Base-by-base conservation (phyloP, 768 basidiomycete species). In the Lyophyllum decastes region DNA sequence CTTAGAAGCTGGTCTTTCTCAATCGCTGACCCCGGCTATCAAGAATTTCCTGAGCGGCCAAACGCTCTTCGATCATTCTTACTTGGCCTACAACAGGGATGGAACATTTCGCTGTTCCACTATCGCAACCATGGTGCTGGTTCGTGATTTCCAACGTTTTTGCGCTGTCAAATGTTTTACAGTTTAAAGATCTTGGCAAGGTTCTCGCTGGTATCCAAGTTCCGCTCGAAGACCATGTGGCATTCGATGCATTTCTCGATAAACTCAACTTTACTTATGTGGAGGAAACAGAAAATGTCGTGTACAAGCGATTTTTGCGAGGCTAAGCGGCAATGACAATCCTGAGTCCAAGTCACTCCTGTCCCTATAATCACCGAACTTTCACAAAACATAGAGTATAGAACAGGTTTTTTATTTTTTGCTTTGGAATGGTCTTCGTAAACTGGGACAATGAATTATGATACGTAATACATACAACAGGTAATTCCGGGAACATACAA, bases 101-200 rank as follows among this genome's bases (percentile, higher is more conserved):
- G 95, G 95, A 98, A 95, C 71, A 93, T 99, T 49, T 90, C 94
- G 1, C 71, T 99, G 61, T 99, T 98, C 77, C 97, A 99, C 71
- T 99, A 99, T 73, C 84, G 97, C 54, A 98, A 98, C 70, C 96
- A 98, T 58, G 97, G 97, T 27, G 94, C 90, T 68, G 95, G 95
- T 93, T 63, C 57, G 88, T 78, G 46, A 53, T 34, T 50, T 41
- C n/a, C 52, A 35, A 40, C 24, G n/a, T 44, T 1, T 30, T 27
- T 34, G 51, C 44, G 17, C 26, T 30, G 35, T 48, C 30, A 35
- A 55, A 44, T 44, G 55, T 34, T 58, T 44, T 24, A 58, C 49
- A 45, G 30, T 59, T 22, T 52, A 8, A 61, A 96, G 96, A 98
- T 69, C 77, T 98, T 25, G 94, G 94, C 24, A 96, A 89, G 71